Evolutionary conservation across 495 filamentous ascomycete genomes (phyloP), one percentile per base, ranked within the genome.

Genomic region (Tuber aestivum): DNA sequence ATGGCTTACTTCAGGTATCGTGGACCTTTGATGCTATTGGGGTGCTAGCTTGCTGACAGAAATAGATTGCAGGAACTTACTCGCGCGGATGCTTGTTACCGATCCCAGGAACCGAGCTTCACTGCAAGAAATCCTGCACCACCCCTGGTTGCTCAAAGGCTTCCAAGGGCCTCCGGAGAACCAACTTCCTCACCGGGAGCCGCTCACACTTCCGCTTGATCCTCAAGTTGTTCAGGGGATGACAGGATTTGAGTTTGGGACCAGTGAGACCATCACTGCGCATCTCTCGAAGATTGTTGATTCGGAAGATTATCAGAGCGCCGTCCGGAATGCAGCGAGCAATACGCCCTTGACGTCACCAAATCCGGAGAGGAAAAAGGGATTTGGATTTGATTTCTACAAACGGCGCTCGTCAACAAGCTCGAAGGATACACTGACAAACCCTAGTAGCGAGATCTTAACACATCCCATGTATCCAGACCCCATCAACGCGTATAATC

Each of bases 181-280:
- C 79, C 92, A 92, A 76, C 87, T 99, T 1, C 93, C 95, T 20
- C 84, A 86, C 61, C 91, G 95, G 41, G 94, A 97, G 78, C 94
- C 95, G 44, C 82, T 99, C 41, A 88, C 92, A 68, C 86, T 97
- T 40, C 94, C 96, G 1, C 86, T 99, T 38, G 95, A 99, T 83
- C 86, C 89, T 0, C 89, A 91, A 68, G 91, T 97, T 21, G 89
- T 98, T 73, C 86, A 92, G 74, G 94, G 93, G 77, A 99, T 99
- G 95, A 97, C 92, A 3, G 95, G 95, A 21, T 99, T 99, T 84
- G 96, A 99, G 84, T 99, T 99, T 84, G 95, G 95, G 1, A 85
- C 92, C 0, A 86, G 93, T 14, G 94, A 97, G 12, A 88, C 90
- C 41, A 97, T 99, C 81, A 89, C 87, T 45, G 84, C 88, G 7